Evolutionary conservation across 1,139 yeast species (phyloP), one percentile per base, ranked within the genome.

Genomic region (Scheffersomyces illinoinensis): DNA sequence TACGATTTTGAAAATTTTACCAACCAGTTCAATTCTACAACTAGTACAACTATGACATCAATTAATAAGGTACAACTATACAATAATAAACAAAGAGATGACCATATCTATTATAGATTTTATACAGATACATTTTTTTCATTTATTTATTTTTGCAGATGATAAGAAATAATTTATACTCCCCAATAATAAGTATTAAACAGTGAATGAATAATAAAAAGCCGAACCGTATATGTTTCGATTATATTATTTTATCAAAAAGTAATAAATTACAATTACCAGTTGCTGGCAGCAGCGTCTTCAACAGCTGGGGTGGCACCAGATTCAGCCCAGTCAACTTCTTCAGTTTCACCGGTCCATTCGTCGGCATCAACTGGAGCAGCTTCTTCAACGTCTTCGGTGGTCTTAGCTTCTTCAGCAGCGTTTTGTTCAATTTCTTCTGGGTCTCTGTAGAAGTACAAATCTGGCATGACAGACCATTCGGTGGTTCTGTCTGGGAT

Each of bases 381-480:
- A 73, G 80, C 86, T 72, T 78, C 85, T 69, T 81, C 79, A 68
- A 76, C 84, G 69, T 78, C 82, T 67, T 76, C 75, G 65, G 71
- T 70, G 66, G 82, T 79, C 73, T 84, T 85, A 71, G 83, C 78
- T 71, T 84, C 86, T 74, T 88, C 93, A 74, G 86, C 87, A 71
- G 88, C 83, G 77, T 88, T 85, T 79, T 89, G 92, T 85, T 92
- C 97, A 83, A 90, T 90, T 85, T 95, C 99, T 87, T 95, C 99
- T 78, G 99, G 99, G 86, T 95, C 98, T 90, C 99, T 95, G 98
- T 95, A 95, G 93, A 95, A 95, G 93, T 93, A 95, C 85, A 93
- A 89, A 87, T 95, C 99, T 84, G 98, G 98, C 99, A 95, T 96
- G 81, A 95, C 96, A 73, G 96, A 85, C 99, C 99, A 95, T 81